These are phyloP conservation scores for Lodderomyces theae DNA, from an alignment of 1,139 yeast species.

Conservation along the genomic window DNA sequence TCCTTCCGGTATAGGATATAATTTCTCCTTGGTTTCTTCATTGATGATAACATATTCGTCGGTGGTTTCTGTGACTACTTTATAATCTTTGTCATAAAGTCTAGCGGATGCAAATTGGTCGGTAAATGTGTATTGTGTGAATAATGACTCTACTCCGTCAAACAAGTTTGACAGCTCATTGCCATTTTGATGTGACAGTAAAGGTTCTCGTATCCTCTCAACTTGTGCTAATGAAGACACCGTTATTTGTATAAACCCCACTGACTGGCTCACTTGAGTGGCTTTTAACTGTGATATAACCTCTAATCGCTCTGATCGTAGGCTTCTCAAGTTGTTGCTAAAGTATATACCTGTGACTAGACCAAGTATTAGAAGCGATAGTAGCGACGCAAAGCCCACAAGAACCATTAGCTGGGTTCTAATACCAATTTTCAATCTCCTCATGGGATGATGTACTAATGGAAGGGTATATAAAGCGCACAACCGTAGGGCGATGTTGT, in stretches of 20 bases:
- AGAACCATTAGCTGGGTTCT: slow-evolving; percentile 75
- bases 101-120: slow-evolving; percentile 5
- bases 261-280: slow-evolving; percentile 66
- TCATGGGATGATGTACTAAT: slow-evolving; percentile 24
- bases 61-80: slow-evolving; percentile 4
- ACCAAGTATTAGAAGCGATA: slow-evolving; percentile 74
- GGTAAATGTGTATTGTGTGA: slow-evolving; percentile 6
- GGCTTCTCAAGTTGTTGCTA: slow-evolving; percentile 55
- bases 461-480: too few species aligned
- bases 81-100: slow-evolving; percentile 6
- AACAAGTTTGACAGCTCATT: slow-evolving; percentile 3
- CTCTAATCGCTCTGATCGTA: slow-evolving; percentile 68
- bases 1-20: slow-evolving; percentile 7
- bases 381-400: slow-evolving; percentile 71
- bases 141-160: slow-evolving; percentile 3
- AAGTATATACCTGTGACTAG: slow-evolving; percentile 80
- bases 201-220: slow-evolving; percentile 7
- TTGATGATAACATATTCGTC: background rate
- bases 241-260: slow-evolving; percentile 5
- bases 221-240: slow-evolving; percentile 7
- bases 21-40: background rate
- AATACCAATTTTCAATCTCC: slow-evolving; percentile 50
- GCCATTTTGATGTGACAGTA: slow-evolving; percentile 4
- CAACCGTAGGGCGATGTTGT: too few species aligned
- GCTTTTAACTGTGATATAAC: slow-evolving; percentile 80